Evolutionary conservation across 225 moss, liverwort and hornwort species (phyloP), one percentile per base, ranked within the genome.

Genomic region (Polytrichum commune): DNA sequence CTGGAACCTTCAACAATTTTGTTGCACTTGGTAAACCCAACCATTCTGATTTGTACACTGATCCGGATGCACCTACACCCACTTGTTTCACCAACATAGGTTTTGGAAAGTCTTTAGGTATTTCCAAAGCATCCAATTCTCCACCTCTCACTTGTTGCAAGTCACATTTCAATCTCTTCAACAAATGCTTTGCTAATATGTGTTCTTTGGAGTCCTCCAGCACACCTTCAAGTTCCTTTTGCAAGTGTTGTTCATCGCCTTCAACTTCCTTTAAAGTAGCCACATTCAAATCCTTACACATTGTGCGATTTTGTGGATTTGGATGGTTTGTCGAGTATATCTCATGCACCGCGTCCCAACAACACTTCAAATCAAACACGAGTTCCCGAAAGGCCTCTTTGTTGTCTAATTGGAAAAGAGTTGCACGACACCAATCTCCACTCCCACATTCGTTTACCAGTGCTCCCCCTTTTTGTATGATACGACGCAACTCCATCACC

Each of bases 121-220:
- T 22, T 26, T 38, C 26, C 23, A 55, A 13, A 18, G 7, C 24
- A 23, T 68, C 24, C 10, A 68, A 18, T 55, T 53, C 54, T 26
- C 27, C 68, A 4, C 68, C 68, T 54, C 27, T 9, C 5, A 76
- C 65, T 29, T 71, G 61, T 54, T 75, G 71, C 63, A 54, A 29
- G 27, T 22, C 30, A 68, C 77, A 33, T 33, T 33, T 72, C 23
- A 85, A 57, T 57, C 63, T 79, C 74, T 70, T 62, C 3, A 85
- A 72, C 62, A 85, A 69, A 10, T 78, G 73, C 18, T 76, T 65
- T 54, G 73, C 85, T 9, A 85, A 76, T 32, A 75, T 72, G 35
- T 75, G 69, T 57, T 69, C 69, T 18, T 75, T 7, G 6, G 23
- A 7, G 8, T 13, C 1, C 18, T 27, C 29, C 4, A 6, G n/a